Evolutionary conservation across 495 filamentous ascomycete genomes (phyloP).

Genomic region (Xylaria nigripes): DNA sequence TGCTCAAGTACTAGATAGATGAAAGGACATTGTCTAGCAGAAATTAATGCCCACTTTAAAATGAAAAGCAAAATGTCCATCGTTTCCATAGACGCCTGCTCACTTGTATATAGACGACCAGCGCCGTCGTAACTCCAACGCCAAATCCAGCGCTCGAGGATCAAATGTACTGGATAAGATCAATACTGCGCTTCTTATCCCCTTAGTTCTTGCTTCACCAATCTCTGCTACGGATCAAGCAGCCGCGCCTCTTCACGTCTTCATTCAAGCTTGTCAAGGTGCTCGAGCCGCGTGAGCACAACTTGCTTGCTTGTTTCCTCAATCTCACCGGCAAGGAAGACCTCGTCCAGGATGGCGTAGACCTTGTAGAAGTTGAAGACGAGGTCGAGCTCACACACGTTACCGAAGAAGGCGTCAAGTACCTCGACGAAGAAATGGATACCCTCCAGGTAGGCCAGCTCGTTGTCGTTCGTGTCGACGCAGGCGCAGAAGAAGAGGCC

Average conservation of each 20-base stretch:
- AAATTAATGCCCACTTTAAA: neutral
- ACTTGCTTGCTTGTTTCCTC: conserved; percentile 98
- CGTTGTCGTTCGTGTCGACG: conserved; percentile 98
- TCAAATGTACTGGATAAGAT: neutral
- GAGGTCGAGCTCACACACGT: conserved; percentile 96
- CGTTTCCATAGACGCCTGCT: neutral
- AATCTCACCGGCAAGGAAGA: conserved; percentile 92
- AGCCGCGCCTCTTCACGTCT: neutral
- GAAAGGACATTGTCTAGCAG: neutral
- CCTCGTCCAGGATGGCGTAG: conserved; percentile 96
- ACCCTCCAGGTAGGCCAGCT: conserved; percentile 91
- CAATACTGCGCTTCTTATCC: neutral
- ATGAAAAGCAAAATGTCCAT: neutral
- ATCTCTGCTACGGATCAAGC: neutral
- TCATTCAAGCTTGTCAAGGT: conserved; percentile 93
- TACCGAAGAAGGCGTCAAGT: conserved; percentile 95
- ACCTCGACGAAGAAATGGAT: conserved; percentile 99
- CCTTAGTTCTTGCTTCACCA: neutral
- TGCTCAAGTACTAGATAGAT: neutral
- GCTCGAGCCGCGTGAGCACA: conserved; percentile 85
- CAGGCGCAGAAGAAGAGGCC: conserved; percentile 98
- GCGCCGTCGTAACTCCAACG: neutral
- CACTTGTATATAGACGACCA: neutral
- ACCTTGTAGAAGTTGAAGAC: conserved; percentile 94
- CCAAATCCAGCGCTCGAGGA: neutral